A percentile compares a stretch with the other conserved stretches of the same genome.
These are phyloP conservation scores for Orbilia ellipsospora DNA, from an alignment of 2,329 filamentous ascomycete species.

Conservation along the genomic window DNA sequence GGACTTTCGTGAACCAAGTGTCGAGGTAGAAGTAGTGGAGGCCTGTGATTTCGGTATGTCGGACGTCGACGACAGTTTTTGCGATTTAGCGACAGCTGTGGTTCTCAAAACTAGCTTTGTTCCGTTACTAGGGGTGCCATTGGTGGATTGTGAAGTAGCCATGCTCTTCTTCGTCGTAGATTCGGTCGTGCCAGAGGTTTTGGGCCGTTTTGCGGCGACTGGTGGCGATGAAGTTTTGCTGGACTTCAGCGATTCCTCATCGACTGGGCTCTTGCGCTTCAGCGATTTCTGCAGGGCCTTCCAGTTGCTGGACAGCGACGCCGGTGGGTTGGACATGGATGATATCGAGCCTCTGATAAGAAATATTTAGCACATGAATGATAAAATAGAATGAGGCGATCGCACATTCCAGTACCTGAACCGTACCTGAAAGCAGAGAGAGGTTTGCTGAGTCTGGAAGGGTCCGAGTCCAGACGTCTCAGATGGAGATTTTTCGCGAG, in stretches of 20 bases:
- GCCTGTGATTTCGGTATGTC: neutral
- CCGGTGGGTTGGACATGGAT: slow-evolving; percentile 41
- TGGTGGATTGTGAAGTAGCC: slow-evolving; percentile 10
- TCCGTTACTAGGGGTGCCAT: slow-evolving; percentile 11
- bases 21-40: neutral
- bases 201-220: slow-evolving; percentile 27
- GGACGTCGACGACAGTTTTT: slow-evolving; percentile 21
- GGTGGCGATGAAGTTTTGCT: slow-evolving; percentile 15
- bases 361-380: neutral
- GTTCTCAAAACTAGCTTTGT: slow-evolving; percentile 45
- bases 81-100: slow-evolving; percentile 34
- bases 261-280: slow-evolving; percentile 46
- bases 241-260: slow-evolving; percentile 31
- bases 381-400: too few species aligned
- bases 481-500: slow-evolving; percentile 51
- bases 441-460: too few species aligned
- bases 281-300: slow-evolving; percentile 58
- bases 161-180: slow-evolving; percentile 13
- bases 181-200: slow-evolving; percentile 13
- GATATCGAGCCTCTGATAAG: neutral
- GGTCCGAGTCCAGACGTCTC: slow-evolving; percentile 11
- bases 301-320: slow-evolving; percentile 59
- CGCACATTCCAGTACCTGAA: too few species aligned
- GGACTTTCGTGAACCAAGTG: slow-evolving; percentile 17
- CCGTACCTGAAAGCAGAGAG: too few species aligned